Evolutionary conservation across 768 basidiomycete genomes (phyloP), one percentile per base, ranked within the genome.

Genomic region (Naganishia onofrii): DNA sequence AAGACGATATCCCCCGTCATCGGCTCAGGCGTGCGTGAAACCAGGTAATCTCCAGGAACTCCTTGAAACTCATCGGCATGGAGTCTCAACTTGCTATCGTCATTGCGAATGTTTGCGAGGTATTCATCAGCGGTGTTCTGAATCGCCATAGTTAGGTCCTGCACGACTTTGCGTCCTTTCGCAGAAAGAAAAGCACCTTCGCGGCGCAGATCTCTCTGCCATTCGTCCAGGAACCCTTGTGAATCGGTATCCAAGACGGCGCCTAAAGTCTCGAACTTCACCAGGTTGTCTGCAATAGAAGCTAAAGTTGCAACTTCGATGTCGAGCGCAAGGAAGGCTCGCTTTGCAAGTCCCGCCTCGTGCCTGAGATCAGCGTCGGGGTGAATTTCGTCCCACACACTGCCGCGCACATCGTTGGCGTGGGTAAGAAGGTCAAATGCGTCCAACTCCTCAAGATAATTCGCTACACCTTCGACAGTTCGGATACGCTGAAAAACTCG

Each of bases 31-130:
- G 21, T 38, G 21, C 17, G 31, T 6, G 26, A 19, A n/a, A 3
- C 21, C 34, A 58, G 34, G 57, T 58, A 58, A 26, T 58, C 57
- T n/a, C 21, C 57, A 19, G 57, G 57, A 38, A 58, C 34, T 19
- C 34, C 34, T 36, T 36, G 34, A 58, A 58, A 19, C 29, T 58
- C 57, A 5, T 58, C 32, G 7, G 42, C 23, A 13, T 36, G 8
- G 57, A 58, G 57, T 28, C 29, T 9, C 34, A 58, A 36, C 21
- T n/a, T 19, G 23, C 21, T 58, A 7, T 32, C 21, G 34, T 58
- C 34, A 38, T 58, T 38, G 34, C 57, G 34, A 38, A 38, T 58
- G 34, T 58, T 38, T 7, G n/a, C 34, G 21, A 36, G 34, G 17
- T 36, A 58, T 38, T 58, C 21, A n/a, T 38, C 29, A n/a, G 7